Conservation (phyloP, 2,329 filamentous ascomycete species). For the Cladosporium oxysporum region DNA sequence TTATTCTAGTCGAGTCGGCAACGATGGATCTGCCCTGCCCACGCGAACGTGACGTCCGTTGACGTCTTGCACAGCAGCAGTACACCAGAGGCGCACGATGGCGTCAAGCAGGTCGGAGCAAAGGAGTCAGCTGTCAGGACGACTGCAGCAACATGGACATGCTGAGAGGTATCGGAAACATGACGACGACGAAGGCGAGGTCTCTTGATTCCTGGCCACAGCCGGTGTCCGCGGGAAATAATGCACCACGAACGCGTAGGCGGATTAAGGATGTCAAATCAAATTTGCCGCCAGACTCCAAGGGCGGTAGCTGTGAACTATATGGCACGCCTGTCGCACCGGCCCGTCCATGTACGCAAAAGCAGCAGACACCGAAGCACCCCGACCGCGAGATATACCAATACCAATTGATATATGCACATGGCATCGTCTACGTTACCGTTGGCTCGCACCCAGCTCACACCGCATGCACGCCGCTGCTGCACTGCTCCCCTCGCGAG, state of each 20-base stretch:
- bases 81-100: conserved; percentile 3
- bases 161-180: conserved; percentile 9
- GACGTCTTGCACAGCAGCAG: conserved; percentile 4
- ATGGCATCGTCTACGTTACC: neutral
- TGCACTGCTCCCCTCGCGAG: neutral
- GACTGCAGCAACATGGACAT: neutral
- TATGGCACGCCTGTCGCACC: neutral
- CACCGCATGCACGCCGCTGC: conserved; percentile 1
- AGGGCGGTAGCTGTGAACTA: neutral
- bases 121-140: conserved; percentile 9
- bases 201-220: neutral
- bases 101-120: conserved; percentile 1
- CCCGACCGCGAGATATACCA: neutral
- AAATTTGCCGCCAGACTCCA: conserved; percentile 14
- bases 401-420: neutral
- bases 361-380: neutral
- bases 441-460: neutral
- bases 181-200: conserved; percentile 4
- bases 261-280: conserved; percentile 11
- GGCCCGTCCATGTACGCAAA: neutral
- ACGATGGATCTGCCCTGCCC: conserved; percentile 15
- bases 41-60: conserved; percentile 17
- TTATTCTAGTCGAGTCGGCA: conserved; percentile 3
- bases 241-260: conserved; percentile 3
- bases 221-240: conserved; percentile 15